Base-by-base conservation (phyloP, 257 asterid species). In the Catharanthus roseus region DNA sequence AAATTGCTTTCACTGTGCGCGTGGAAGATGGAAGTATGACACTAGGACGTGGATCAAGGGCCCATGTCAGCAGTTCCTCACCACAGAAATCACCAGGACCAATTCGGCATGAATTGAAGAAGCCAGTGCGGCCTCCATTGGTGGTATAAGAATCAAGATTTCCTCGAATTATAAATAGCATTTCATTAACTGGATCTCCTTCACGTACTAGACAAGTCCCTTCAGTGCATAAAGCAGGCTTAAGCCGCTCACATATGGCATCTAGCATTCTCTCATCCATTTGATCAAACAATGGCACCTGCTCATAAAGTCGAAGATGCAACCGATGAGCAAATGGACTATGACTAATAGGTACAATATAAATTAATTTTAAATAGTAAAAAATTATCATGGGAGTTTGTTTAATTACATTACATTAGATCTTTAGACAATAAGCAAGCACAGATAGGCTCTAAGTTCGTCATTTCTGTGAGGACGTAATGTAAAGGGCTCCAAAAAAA, bases 51-150 rank as follows among this genome's bases (percentile, higher is more conserved):
- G 97, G 97, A 72, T 90, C 98, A 31, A 93, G 93, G 11, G 98
- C 98, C 98, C 98, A 93, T 41, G 98, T 90, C 13, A 93, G 86
- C 11, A 93, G 92, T 78, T 93, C 98, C 85, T 90, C 98, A 1
- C 98, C 98, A 28, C 98, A 93, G 78, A 93, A 93, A 76, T 93
- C 96, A 0, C 97, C 96, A 0, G 98, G 88, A 26, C 98, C 97
- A 1, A 90, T 87, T 8, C 90, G 77, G 61, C 96, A 87, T 4
- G 96, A 84, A 70, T 93, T 89, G 89, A 93, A 93, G 95, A 93
- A 90, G 15, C 98, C 98, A 1, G 97, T 89, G 10, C 98, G 90
- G 29, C 98, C 98, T 3, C 98, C 98, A 15, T 93, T 90, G 1
- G 98, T 93, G 33, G 98, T 93, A 87, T 81, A 77, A 18, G 98